Conservation (phyloP, 2,329 filamentous ascomycete genomes). For the Podosphaera xanthii region DNA sequence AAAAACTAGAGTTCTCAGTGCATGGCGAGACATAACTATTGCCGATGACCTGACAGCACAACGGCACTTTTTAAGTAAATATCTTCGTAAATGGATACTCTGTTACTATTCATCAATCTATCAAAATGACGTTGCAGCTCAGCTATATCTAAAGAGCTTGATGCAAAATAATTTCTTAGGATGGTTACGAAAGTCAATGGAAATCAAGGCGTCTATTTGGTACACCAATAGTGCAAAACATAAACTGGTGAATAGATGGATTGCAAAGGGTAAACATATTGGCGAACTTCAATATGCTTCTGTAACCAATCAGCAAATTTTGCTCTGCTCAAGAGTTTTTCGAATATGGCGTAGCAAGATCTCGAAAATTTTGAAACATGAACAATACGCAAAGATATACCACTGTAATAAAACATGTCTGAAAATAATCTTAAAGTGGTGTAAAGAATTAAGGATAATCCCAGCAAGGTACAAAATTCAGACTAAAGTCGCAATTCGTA, state of each 20-base stretch:
- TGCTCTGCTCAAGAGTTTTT: conserved; percentile 7
- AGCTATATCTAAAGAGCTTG: conserved; percentile 14
- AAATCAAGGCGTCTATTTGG: conserved; percentile 7
- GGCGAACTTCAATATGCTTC: conserved; percentile 7
- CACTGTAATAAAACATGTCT: conserved; percentile 2
- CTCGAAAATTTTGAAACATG: conserved; percentile 3
- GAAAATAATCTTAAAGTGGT: conserved; percentile 11
- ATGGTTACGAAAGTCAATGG: conserved; percentile 18
- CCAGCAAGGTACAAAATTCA: conserved; percentile 18
- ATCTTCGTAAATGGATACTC: conserved; percentile 25
- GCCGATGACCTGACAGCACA: conserved; percentile 22
- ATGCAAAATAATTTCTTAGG: conserved; percentile 12
- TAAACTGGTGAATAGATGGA: conserved; percentile 10
- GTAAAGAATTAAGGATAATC: conserved; percentile 9
- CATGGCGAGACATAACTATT: conserved; percentile 41
- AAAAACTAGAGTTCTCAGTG: conserved; percentile 42
- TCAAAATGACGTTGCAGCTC: conserved; percentile 12
- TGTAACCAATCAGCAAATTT: conserved; percentile 7
- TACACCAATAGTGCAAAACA: conserved; percentile 6
- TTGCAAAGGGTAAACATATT: conserved; percentile 4
- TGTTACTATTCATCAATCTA: conserved; percentile 8
- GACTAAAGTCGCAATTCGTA: conserved; percentile 21
- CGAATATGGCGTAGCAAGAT: conserved; percentile 9
- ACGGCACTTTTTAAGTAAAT: conserved; percentile 28
- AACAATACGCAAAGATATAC: conserved; percentile 6